These are phyloP conservation scores for Cicer arietinum DNA, from an alignment of 306 rosid genomes.

Conservation along the genomic window DNA sequence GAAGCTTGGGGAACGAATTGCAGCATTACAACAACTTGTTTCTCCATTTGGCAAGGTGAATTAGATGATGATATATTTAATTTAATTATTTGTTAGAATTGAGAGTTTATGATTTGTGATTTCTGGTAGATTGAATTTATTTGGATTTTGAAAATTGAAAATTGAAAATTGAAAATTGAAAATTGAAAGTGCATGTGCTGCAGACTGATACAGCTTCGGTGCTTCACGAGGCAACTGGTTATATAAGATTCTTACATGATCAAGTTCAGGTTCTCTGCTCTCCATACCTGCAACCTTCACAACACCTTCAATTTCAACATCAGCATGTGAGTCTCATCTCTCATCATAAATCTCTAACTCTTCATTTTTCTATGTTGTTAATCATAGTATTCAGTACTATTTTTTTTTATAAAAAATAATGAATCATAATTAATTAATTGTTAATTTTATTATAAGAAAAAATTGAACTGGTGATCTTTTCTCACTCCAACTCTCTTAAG, in stretches of 20 bases:
- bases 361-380: conserved; percentile 30
- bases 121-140: conserved; percentile 5
- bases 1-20: conserved; percentile 82
- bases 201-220: conserved; percentile 98
- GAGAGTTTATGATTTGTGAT: neutral
- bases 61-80: too few relatives aligned
- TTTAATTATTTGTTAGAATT: neutral
- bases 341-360: neutral
- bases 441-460: too few relatives aligned
- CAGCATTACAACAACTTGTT: conserved; percentile 84
- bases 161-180: conserved; percentile 29
- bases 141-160: conserved; percentile 36
- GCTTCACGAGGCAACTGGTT: conserved; percentile 93
- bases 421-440: too few relatives aligned
- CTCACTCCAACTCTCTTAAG: too few relatives aligned
- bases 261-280: conserved; percentile 91
- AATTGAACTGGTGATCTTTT: too few relatives aligned
- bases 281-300: conserved; percentile 68
- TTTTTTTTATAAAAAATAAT: too few relatives aligned
- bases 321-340: conserved; percentile 51
- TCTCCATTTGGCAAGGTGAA: conserved; percentile 95
- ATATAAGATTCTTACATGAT: conserved; percentile 84
- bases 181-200: conserved; percentile 48
- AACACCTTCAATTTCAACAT: conserved; percentile 24
- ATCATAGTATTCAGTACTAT: too few relatives aligned